Evolutionary conservation across 108 stramenopile genomes (phyloP).

Genomic region (Cyclostephanos tholiformis): DNA sequence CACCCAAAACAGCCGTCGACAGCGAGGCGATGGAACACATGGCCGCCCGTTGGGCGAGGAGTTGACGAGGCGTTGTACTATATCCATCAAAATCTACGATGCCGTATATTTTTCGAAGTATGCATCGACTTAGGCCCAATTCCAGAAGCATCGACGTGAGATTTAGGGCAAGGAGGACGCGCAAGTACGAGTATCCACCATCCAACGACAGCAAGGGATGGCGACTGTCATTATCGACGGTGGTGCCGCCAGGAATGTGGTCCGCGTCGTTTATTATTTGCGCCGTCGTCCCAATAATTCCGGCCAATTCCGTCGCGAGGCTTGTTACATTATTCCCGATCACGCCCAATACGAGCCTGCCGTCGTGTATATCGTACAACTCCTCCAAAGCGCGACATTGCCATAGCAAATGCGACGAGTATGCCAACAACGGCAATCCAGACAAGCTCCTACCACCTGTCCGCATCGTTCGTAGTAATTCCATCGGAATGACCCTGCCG

Average conservation of each 20-base stretch:
- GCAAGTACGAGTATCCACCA: constrained; percentile 22
- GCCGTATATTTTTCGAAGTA: constrained; percentile 20
- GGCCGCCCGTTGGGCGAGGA: constrained; percentile 40
- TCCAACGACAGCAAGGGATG: not conserved
- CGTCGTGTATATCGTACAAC: constrained; percentile 33
- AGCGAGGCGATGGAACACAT: constrained; percentile 52
- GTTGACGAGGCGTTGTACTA: constrained; percentile 22
- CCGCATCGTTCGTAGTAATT: too few species aligned
- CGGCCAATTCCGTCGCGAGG: constrained; percentile 6
- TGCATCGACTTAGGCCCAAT: constrained; percentile 17
- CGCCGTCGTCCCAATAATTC: constrained; percentile 19
- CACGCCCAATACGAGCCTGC: constrained; percentile 26
- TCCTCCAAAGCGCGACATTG: constrained; percentile 66
- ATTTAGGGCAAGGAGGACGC: constrained; percentile 34
- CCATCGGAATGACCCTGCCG: not conserved
- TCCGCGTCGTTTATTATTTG: constrained; percentile 1
- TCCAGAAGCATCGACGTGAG: constrained; percentile 42
- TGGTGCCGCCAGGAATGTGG: not conserved
- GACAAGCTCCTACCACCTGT: constrained; percentile 34
- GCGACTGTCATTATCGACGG: not conserved
- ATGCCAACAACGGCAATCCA: constrained; percentile 58
- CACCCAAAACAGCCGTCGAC: constrained; percentile 41
- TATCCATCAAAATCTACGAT: constrained; percentile 26
- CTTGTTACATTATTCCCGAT: not conserved
- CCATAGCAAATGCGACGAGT: constrained; percentile 63